phyloP scores from a whole-genome alignment of 2,329 filamentous ascomycete species.

The Aspergillus cejpii region DNA sequence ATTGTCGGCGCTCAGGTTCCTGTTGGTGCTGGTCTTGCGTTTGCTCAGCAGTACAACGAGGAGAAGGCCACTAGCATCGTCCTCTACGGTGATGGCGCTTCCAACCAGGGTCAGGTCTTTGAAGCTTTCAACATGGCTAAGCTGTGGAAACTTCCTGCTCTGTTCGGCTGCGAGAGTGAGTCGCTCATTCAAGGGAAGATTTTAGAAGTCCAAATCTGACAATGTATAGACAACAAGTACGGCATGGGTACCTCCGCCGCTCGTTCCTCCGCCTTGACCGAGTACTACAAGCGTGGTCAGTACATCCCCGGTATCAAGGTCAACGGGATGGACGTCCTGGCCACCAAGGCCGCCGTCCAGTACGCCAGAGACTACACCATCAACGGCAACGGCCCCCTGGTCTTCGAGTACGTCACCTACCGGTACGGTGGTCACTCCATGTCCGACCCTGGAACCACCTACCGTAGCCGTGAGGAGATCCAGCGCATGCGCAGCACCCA shows the following conservation, averaged over 20 bases:
- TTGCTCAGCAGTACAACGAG: conserved; percentile 89
- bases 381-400: conserved; percentile 81
- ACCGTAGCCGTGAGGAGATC: conserved; percentile 98
- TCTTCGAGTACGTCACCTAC: conserved; percentile 99
- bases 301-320: conserved; percentile 98
- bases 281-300: conserved; percentile 99
- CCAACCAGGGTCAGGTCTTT: conserved; percentile 99
- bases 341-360: conserved; percentile 91
- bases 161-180: conserved; percentile 98
- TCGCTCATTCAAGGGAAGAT: conserved; percentile 22
- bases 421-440: conserved; percentile 99
- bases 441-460: conserved; percentile 98
- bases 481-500: conserved; percentile 99
- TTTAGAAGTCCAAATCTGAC: background rate
- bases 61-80: conserved; percentile 81
- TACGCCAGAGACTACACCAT: conserved; percentile 85
- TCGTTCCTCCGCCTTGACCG: conserved; percentile 84
- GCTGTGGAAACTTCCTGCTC: conserved; percentile 90
- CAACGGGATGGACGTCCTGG: conserved; percentile 97
- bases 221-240: conserved; percentile 84
- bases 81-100: conserved; percentile 95
- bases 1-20: conserved; percentile 98
- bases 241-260: conserved; percentile 94
- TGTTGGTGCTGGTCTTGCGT: conserved; percentile 91
- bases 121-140: conserved; percentile 99